Conservation (phyloP, 1,284 basidiomycete genomes). For the Leucoagaricus sp. region DNA sequence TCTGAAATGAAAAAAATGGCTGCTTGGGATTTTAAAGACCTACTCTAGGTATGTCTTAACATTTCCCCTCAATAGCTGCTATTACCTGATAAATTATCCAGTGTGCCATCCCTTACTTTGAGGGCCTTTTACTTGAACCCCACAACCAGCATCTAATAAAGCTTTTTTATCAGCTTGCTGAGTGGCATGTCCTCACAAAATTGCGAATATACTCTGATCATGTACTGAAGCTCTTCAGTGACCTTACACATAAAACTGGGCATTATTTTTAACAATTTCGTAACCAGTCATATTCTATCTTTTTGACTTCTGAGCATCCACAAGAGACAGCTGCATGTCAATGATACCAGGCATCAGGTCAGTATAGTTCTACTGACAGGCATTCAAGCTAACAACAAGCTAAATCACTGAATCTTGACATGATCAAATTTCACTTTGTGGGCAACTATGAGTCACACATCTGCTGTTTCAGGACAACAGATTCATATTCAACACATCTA, state of each 20-base stretch:
- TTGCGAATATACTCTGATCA: constrained; percentile 33
- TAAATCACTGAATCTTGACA: too few species aligned
- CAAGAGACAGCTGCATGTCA: constrained; percentile 24
- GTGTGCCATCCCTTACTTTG: constrained; percentile 40
- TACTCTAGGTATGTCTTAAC: constrained; percentile 32
- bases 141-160: constrained; percentile 28
- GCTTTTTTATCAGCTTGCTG: constrained; percentile 27
- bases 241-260: constrained; percentile 24
- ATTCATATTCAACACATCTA: constrained; percentile 26
- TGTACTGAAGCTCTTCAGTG: constrained; percentile 23
- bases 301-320: constrained; percentile 27
- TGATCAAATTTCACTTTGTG: constrained; percentile 25
- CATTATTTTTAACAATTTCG: constrained; percentile 26
- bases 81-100: constrained; percentile 13
- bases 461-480: constrained; percentile 21
- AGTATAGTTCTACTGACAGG: constrained; percentile 1
- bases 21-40: constrained; percentile 37
- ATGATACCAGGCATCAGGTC: not conserved
- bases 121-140: constrained; percentile 31
- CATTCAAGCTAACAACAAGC: constrained; percentile 22
- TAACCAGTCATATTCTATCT: constrained; percentile 19
- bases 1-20: constrained; percentile 37
- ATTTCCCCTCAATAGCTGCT: not conserved
- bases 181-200: constrained; percentile 39
- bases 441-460: constrained; percentile 22